These are phyloP conservation scores for Colletotrichum sp. DNA, from an alignment of 2,329 filamentous ascomycete species.

Conservation along the genomic window DNA sequence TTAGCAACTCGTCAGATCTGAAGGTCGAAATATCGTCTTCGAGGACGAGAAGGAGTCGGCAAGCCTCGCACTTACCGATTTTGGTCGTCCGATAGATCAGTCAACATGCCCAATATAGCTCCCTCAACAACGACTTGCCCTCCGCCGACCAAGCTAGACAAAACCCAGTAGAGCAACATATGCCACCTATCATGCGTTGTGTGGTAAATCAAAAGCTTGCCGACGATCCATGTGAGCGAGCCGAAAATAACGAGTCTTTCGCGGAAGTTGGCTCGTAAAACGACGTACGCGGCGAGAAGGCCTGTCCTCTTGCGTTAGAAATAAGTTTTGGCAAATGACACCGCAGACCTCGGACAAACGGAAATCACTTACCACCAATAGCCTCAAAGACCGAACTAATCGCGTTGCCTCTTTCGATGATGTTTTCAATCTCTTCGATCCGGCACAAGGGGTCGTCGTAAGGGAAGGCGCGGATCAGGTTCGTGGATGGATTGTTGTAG, in stretches of 20 bases:
- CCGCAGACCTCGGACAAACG: not conserved
- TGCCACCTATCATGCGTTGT: not conserved
- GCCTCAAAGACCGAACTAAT: not conserved
- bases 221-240: not conserved
- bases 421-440: not conserved
- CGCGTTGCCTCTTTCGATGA: not conserved
- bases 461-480: not conserved
- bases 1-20: not conserved
- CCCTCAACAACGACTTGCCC: not conserved
- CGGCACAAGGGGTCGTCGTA: not conserved
- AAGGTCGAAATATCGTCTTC: not conserved
- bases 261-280: not conserved
- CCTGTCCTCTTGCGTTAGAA: not conserved
- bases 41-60: not conserved
- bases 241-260: not conserved
- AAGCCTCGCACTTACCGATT: not conserved
- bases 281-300: not conserved
- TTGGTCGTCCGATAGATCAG: not conserved
- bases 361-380: not conserved
- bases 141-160: not conserved
- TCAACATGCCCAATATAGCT: not conserved
- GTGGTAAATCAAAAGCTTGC: not conserved
- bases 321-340: not conserved
- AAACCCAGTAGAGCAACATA: not conserved
- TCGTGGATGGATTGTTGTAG: fast-evolving